Conservation (phyloP, 2,329 filamentous ascomycete species). For the Botrytis aclada region DNA sequence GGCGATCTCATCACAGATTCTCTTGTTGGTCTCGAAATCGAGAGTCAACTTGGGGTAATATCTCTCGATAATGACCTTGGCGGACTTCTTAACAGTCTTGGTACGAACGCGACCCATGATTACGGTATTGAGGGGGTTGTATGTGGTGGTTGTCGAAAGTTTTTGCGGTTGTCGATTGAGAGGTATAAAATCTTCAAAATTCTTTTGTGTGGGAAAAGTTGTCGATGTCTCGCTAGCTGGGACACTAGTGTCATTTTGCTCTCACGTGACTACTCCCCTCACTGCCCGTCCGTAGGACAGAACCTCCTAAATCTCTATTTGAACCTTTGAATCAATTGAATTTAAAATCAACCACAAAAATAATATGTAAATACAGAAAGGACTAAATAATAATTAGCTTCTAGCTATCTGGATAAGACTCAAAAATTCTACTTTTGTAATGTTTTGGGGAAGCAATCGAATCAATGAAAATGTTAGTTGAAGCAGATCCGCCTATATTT, state of each 20-base stretch:
- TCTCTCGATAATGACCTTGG: conserved; percentile 99
- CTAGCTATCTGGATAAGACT: not conserved
- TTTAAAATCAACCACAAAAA: not conserved
- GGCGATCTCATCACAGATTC: conserved; percentile 99
- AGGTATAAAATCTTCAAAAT: not conserved
- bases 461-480: no score
- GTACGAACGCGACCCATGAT: conserved; percentile 45
- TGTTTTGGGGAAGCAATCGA: no score
- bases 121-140: conserved; percentile 31
- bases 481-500: not conserved
- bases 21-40: conserved; percentile 99
- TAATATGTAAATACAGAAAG: not conserved
- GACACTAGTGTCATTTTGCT: not conserved
- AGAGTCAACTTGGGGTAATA: conserved; percentile 98
- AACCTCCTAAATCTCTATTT: not conserved
- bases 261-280: not conserved
- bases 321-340: not conserved
- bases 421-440: no score
- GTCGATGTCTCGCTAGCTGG: conserved; percentile 14
- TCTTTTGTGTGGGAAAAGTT: conserved; percentile 20
- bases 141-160: conserved; percentile 19
- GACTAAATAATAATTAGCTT: fast-evolving
- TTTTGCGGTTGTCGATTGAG: conserved; percentile 17
- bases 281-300: not conserved
- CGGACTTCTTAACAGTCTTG: conserved; percentile 51